Base-by-base conservation (phyloP, 2,329 filamentous ascomycete genomes). In the Cladophialophora immunda region DNA sequence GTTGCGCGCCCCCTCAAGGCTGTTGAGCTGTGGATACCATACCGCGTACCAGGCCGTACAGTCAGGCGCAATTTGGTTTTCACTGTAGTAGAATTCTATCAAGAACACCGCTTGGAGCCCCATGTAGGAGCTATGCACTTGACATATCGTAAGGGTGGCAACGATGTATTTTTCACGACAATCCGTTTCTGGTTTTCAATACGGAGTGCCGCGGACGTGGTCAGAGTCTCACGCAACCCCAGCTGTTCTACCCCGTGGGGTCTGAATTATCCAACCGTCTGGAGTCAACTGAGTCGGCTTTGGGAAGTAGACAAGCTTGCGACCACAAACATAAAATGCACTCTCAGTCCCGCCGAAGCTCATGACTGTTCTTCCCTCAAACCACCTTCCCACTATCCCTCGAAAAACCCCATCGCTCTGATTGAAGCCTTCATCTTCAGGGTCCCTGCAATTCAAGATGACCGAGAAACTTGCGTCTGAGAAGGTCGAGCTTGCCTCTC, bases 221-320 rank as follows among this genome's bases (percentile, higher is more conserved):
- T 22, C 45, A 8, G 15, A 25, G 22, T 25, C 19, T 50, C 45
- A 50, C 22, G 8, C 45, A 25, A 50, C 45, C 45, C 45, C 19
- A 15, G 45, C 45, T 13, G 45, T 50, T 4, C 45, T 50, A 50
- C 45, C 45, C 45, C 45, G 22, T 50, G 45, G 45, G 45, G 45
- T 50, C 45, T 50, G 45, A 5, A 15, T 9, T 25, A 50, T 25
- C 8, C 45, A 13, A 4, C 19, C 19, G 13, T 8, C 19, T 50
- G 22, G 45, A 25, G 27, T 50, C 22, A 25, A 47, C 22, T 25
- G 19, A 2, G 8, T 11, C 17, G 19, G 19, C 3, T 50, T 50
- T 25, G 45, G 11, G 4, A 45, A 27, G 19, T 9, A 50, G 19
- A 25, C 9, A 25, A 13, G 19, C 22, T 25, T 50, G 19, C 22